These are phyloP conservation scores for Puccinellia tenuiflora DNA, from an alignment of 176 grass and related monocot genomes.

Conservation along the genomic window DNA sequence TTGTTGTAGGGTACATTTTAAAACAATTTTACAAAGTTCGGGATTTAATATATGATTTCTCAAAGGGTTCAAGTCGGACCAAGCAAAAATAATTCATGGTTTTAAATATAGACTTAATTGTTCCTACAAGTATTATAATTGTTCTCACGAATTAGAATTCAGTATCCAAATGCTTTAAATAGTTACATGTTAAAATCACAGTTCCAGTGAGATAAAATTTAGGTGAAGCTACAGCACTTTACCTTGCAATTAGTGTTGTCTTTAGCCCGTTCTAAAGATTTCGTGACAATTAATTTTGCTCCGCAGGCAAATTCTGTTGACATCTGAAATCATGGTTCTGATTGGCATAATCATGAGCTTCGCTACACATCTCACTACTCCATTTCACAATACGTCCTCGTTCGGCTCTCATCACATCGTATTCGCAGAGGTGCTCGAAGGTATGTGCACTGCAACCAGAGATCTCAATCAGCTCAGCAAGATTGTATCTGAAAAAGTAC, in stretches of 20 bases:
- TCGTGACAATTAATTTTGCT: neutral
- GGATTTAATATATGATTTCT: neutral
- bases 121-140: neutral
- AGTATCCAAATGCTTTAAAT: neutral
- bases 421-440: conserved; percentile 90
- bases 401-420: conserved; percentile 89
- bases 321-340: conserved; percentile 83
- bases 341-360: conserved; percentile 81
- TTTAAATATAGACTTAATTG: neutral
- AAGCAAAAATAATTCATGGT: neutral
- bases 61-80: neutral
- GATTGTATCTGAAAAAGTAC: neutral
- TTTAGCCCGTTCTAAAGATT: neutral
- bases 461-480: neutral
- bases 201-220: neutral
- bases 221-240: neutral
- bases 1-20: neutral
- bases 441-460: conserved; percentile 31
- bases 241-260: neutral
- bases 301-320: conserved; percentile 77
- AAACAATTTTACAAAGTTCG: neutral
- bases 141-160: neutral
- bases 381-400: conserved; percentile 63
- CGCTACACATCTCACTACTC: conserved; percentile 59
- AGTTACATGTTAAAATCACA: neutral